phyloP scores from a whole-genome alignment of 495 filamentous ascomycete genomes.

The Penicillium pancosmium region DNA sequence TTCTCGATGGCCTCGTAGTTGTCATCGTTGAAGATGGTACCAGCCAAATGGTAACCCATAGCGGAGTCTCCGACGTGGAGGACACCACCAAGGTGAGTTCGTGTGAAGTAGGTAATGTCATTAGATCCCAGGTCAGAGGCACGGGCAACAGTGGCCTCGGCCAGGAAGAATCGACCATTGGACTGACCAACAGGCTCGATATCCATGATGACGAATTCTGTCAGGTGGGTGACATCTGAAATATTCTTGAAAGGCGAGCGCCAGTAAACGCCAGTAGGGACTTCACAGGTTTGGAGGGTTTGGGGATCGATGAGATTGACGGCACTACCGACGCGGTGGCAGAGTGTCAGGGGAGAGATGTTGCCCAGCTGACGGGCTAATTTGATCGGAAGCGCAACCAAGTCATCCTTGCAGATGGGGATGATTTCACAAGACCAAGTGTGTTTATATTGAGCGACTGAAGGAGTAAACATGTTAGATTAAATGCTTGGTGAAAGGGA shows the following conservation, averaged over 20 bases:
- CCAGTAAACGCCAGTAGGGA: constrained; percentile 83
- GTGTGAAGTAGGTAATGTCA: constrained; percentile 79
- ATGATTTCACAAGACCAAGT: constrained; percentile 71
- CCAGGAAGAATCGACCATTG: constrained; percentile 80
- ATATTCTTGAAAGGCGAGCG: constrained; percentile 79
- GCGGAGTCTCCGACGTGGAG: constrained; percentile 89
- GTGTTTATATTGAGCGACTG: constrained; percentile 3
- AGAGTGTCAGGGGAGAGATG: constrained; percentile 79
- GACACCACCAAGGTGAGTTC: constrained; percentile 87
- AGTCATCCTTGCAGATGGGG: constrained; percentile 94
- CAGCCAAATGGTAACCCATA: constrained; percentile 85
- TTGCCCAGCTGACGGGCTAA: constrained; percentile 84
- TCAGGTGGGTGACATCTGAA: constrained; percentile 81
- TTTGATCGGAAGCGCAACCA: constrained; percentile 88
- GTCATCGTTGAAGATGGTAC: constrained; percentile 87
- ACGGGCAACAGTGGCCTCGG: constrained; percentile 84
- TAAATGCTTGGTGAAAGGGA: background rate
- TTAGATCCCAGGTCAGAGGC: constrained; percentile 89
- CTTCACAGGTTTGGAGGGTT: constrained; percentile 86
- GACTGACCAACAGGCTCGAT: constrained; percentile 76
- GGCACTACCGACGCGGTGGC: constrained; percentile 85
- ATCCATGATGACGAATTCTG: constrained; percentile 93
- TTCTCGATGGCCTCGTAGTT: constrained; percentile 78
- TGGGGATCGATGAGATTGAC: constrained; percentile 88
- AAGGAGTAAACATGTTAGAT: background rate